Base-by-base conservation (phyloP, 805 yeast species). In the Kluyveromyces nonfermentans region DNA sequence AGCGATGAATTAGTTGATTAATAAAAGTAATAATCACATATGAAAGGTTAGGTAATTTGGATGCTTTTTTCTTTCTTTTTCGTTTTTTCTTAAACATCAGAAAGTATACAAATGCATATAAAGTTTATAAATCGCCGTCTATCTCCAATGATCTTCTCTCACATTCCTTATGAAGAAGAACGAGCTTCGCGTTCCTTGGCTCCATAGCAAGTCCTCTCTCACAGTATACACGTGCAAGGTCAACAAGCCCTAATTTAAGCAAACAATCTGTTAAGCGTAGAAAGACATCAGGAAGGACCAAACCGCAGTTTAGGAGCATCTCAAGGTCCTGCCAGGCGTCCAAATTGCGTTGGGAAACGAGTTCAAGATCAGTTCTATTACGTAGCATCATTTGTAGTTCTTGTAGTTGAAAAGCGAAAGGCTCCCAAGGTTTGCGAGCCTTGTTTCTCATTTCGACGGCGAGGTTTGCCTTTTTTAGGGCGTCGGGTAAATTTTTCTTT, bases 151-250 rank as follows among this genome's bases (percentile, higher is more conserved):
- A 40, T 37, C 49, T 52, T 48, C 59, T 59, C 18, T 50, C 47
- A 35, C 57, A 52, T 41, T 57, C 62, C 28, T 50, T 25, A 44
- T 48, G 45, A 34, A 60, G 45, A 5, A 59, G 59, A 36, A 52
- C 56, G 39, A 62, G 46, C 42, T 60, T 60, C n/a, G 48, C 49
- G 20, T 82, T 77, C 34, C 67, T 68, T 34, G 78, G 77, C 46
- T 68, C 74, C 52, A 82, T 74, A n/a, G 81, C 68, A 46, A 84
- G 67, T 0, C 89, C 94, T 58, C 89, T 73, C 62, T 82, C 89
- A 54, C 81, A 73, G 53, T 77, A 83, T 2, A 75, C 74, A 48
- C 78, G 75, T 2, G 88, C 82, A 7, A 71, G 77, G 37, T 73
- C 74, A 46, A 75, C 72, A 58, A 78, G 77, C 1, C 82, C 85